Evolutionary conservation across 495 filamentous ascomycete genomes (phyloP).

Genomic region (Apodospora peruviana): DNA sequence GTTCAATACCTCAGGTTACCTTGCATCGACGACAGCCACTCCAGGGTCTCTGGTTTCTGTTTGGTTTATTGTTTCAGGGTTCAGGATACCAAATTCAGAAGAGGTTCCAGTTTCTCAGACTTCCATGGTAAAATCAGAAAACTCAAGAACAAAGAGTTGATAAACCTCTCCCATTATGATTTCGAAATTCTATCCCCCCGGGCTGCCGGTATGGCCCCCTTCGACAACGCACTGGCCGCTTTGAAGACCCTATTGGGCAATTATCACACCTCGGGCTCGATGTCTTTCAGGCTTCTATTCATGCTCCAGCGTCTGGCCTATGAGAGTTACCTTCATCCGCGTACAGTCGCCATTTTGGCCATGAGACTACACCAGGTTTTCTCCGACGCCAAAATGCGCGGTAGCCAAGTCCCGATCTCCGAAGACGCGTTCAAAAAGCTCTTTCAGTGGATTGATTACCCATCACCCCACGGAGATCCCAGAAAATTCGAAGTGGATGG

Average conservation of each 20-base stretch:
- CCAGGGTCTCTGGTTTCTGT: conserved; percentile 4
- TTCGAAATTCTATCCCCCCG: conserved; percentile 2
- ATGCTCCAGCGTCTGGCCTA: conserved; percentile 48
- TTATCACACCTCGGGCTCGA: conserved; percentile 1
- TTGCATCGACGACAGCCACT: conserved; percentile 12
- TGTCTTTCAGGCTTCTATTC: conserved; percentile 37
- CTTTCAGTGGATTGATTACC: conserved; percentile 41
- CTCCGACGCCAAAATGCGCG: conserved; percentile 5
- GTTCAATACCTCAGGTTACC: background rate
- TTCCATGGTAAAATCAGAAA: conserved; percentile 11
- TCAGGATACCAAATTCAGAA: background rate
- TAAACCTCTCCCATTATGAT: conserved; percentile 20
- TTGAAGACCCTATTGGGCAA: conserved; percentile 15
- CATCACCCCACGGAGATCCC: conserved; percentile 40
- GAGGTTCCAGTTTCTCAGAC: background rate
- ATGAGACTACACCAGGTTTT: conserved; percentile 2
- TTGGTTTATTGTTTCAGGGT: conserved; percentile 16
- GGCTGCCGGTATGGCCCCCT: background rate
- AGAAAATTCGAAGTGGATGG: conserved; percentile 32
- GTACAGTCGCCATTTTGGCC: conserved; percentile 34
- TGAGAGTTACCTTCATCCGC: conserved; percentile 47
- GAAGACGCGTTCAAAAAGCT: conserved; percentile 45
- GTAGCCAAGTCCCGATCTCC: conserved; percentile 29
- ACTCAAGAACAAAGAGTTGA: conserved; percentile 18
- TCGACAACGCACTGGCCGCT: conserved; percentile 8